Conservation (phyloP, 192 early-diverging fungal species). For the Phlyctochytrium arcticum region DNA sequence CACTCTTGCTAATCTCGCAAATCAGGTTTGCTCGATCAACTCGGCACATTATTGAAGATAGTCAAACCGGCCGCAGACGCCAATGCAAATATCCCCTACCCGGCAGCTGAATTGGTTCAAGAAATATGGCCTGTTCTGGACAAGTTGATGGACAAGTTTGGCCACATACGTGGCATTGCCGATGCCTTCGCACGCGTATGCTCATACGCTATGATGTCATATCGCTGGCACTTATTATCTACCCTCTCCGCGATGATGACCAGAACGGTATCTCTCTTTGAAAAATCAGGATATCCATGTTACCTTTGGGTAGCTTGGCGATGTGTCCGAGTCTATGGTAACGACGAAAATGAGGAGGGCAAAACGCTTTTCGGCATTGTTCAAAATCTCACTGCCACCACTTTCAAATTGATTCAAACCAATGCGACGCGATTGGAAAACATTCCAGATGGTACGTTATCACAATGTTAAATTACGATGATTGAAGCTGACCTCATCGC, state of each 20-base stretch:
- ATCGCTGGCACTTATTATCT: slow-evolving; percentile 49
- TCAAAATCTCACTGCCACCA: slow-evolving; percentile 58
- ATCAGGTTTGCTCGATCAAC: slow-evolving; percentile 28
- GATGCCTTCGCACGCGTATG: slow-evolving; percentile 55
- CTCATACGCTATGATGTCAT: slow-evolving; percentile 54
- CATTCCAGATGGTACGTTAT: slow-evolving; percentile 62
- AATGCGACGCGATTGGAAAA: slow-evolving; percentile 39
- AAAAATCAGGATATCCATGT: slow-evolving; percentile 56
- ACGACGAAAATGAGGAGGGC: slow-evolving; percentile 45
- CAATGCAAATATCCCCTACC: slow-evolving; percentile 40
- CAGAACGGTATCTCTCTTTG: slow-evolving; percentile 62
- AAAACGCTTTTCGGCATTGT: slow-evolving; percentile 54
- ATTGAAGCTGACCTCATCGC: not conserved
- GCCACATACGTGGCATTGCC: slow-evolving; percentile 39
- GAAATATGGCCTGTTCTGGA: slow-evolving; percentile 75
- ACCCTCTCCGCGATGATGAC: slow-evolving; percentile 58
- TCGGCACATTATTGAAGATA: slow-evolving; percentile 32
- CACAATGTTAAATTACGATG: not conserved
- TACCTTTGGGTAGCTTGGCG: slow-evolving; percentile 80
- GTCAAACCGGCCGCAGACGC: slow-evolving; percentile 22
- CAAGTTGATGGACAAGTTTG: slow-evolving; percentile 49
- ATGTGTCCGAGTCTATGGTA: slow-evolving; percentile 61
- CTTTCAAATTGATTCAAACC: slow-evolving; percentile 58
- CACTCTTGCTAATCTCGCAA: not conserved
- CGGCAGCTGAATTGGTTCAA: slow-evolving; percentile 60